Conservation (phyloP, 495 filamentous ascomycete genomes). For the Letharia lupina region DNA sequence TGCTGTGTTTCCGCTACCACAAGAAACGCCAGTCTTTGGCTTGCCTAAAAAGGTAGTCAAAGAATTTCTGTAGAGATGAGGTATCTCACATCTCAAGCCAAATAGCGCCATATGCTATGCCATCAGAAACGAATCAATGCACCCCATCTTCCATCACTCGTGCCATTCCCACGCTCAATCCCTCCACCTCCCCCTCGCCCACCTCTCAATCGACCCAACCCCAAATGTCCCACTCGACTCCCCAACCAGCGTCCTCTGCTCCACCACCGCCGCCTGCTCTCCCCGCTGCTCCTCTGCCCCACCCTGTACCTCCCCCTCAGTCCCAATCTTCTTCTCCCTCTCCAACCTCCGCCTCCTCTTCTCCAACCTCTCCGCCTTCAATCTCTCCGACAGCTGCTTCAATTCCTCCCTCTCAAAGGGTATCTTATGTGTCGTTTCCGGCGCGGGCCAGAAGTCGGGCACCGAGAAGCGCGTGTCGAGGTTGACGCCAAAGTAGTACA, state of each 20-base stretch:
- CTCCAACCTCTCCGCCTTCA: conserved; percentile 54
- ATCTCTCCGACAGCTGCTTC: conserved; percentile 60
- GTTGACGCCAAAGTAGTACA: conserved; percentile 99
- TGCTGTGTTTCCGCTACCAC: neutral
- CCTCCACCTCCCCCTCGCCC: conserved; percentile 6
- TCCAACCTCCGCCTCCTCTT: conserved; percentile 52
- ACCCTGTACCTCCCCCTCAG: neutral
- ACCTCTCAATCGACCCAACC: conserved; percentile 14
- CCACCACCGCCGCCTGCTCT: neutral
- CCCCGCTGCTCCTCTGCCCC: conserved; percentile 3
- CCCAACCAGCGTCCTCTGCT: neutral
- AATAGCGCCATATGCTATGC: neutral
- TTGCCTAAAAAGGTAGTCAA: neutral
- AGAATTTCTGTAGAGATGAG: too few species aligned
- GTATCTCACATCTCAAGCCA: neutral
- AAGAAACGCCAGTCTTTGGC: neutral
- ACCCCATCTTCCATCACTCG: neutral
- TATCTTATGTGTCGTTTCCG: conserved; percentile 77
- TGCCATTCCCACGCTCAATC: neutral
- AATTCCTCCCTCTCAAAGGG: conserved; percentile 88
- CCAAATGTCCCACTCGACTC: conserved; percentile 6
- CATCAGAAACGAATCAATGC: neutral
- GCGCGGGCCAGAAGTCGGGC: conserved; percentile 87
- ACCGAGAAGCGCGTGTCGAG: conserved; percentile 85
- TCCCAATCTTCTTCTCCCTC: conserved; percentile 32